phyloP scores from a whole-genome alignment of 495 filamentous ascomycete genomes.

The Darksidea phi region DNA sequence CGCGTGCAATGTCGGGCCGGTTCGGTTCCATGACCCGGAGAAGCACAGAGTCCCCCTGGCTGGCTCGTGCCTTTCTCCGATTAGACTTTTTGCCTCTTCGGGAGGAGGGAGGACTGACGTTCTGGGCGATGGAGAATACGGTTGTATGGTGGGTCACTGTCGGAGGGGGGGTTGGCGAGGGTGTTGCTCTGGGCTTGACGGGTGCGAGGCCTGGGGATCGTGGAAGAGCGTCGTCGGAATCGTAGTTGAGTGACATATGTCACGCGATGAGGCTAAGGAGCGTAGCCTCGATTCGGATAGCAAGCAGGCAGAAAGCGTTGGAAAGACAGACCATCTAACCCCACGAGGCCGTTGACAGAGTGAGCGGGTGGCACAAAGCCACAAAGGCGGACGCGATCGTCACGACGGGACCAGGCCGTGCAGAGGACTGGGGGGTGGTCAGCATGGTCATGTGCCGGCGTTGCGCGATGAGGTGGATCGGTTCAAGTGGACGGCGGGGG shows the following conservation, averaged over 20 bases:
- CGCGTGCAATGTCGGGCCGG: conserved; percentile 38
- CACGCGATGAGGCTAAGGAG: conserved; percentile 24
- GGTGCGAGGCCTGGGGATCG: conserved; percentile 32
- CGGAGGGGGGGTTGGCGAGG: conserved; percentile 37
- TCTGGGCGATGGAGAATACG: conserved; percentile 22
- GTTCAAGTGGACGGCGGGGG: background rate
- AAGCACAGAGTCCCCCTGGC: conserved; percentile 40
- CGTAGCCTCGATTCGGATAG: conserved; percentile 15
- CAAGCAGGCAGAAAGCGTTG: conserved; percentile 5
- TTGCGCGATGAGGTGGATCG: background rate
- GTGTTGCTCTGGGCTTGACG: conserved; percentile 33
- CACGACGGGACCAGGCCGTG: conserved; percentile 2
- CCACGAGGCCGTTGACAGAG: conserved; percentile 10
- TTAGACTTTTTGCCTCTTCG: conserved; percentile 37
- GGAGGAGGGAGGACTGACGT: conserved; percentile 36
- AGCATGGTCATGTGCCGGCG: conserved; percentile 7
- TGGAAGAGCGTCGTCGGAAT: conserved; percentile 35
- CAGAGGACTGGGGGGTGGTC: conserved; percentile 12
- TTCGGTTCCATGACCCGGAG: conserved; percentile 36
- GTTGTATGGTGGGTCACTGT: conserved; percentile 20
- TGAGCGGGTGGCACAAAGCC: conserved; percentile 8
- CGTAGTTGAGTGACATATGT: conserved; percentile 35
- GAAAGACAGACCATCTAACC: conserved; percentile 17
- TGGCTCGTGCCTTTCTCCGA: conserved; percentile 37
- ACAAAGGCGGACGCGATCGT: background rate